Conservation (phyloP, 2,329 filamentous ascomycete genomes). For the Paecilomyces sp. region DNA sequence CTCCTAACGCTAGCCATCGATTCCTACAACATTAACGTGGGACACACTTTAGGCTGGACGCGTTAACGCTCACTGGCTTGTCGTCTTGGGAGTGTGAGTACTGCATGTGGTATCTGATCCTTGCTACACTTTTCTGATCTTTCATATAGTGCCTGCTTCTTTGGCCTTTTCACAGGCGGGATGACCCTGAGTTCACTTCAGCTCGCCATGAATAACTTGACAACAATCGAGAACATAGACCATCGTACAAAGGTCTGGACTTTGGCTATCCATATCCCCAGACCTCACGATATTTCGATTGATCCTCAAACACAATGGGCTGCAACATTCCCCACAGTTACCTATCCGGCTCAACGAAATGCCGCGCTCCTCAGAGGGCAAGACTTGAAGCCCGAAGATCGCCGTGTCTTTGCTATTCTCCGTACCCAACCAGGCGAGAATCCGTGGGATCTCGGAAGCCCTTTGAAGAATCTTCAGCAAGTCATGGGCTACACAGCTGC, state of each 20-base stretch:
- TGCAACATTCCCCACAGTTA: conserved; percentile 31
- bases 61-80: conserved; percentile 57
- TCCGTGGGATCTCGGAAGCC: conserved; percentile 69
- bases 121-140: conserved; percentile 7
- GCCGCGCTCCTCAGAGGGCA: conserved; percentile 11
- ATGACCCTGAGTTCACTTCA: conserved; percentile 70
- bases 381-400: conserved; percentile 41
- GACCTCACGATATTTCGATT: conserved; percentile 25
- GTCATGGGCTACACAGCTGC: conserved; percentile 67
- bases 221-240: conserved; percentile 73
- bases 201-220: conserved; percentile 66
- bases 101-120: background rate
- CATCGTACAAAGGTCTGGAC: conserved; percentile 57
- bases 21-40: conserved; percentile 9
- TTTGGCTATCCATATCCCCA: conserved; percentile 66
- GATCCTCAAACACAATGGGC: conserved; percentile 29
- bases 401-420: conserved; percentile 71
- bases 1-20: conserved; percentile 1
- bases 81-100: conserved; percentile 55
- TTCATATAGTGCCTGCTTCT: conserved; percentile 51
- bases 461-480: conserved; percentile 62
- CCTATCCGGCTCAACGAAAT: conserved; percentile 29
- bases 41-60: conserved; percentile 19
- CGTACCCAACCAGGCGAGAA: conserved; percentile 68
- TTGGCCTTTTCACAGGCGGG: conserved; percentile 69